Evolutionary conservation across 495 filamentous ascomycete species (phyloP).

Genomic region (Daldinia loculata): DNA sequence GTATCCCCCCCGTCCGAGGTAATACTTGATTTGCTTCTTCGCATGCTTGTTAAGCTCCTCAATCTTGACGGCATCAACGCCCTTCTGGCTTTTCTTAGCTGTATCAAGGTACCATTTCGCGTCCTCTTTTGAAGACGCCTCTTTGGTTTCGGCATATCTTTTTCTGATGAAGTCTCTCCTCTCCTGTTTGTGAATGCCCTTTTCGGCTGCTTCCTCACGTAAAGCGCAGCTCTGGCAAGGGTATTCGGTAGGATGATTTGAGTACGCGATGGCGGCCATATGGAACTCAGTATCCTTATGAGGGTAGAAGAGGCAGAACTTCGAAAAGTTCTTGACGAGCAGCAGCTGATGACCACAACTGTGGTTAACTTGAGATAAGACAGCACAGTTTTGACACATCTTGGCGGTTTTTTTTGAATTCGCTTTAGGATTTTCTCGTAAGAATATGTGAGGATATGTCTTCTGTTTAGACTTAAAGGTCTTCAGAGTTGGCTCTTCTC

Average conservation of each 20-base stretch:
- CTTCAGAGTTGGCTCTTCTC: not conserved
- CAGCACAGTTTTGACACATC: constrained; percentile 11
- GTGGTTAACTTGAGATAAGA: constrained; percentile 5
- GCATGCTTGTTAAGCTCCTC: constrained; percentile 17
- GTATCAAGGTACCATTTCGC: not conserved
- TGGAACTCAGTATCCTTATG: constrained; percentile 16
- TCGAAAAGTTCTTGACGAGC: not conserved
- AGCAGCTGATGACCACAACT: constrained; percentile 27
- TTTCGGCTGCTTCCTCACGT: not conserved
- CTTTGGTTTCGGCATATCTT: not conserved
- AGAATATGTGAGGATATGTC: not conserved
- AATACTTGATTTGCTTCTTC: constrained; percentile 10
- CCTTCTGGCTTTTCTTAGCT: constrained; percentile 7
- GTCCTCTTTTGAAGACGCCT: not conserved
- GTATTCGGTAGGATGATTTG: not conserved
- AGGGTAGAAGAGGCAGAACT: constrained; percentile 30
- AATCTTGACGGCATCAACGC: not conserved
- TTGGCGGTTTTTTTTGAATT: not conserved
- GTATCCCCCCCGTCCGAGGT: not conserved
- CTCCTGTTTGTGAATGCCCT: not conserved
- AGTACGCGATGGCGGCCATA: constrained; percentile 2
- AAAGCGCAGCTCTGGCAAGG: constrained; percentile 11
- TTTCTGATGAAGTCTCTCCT: not conserved
- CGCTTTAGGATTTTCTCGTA: not conserved
- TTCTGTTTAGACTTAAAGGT: not conserved